Evolutionary conservation across 2,329 filamentous ascomycete genomes (phyloP).

Genomic region (Paradendryphiella salina): DNA sequence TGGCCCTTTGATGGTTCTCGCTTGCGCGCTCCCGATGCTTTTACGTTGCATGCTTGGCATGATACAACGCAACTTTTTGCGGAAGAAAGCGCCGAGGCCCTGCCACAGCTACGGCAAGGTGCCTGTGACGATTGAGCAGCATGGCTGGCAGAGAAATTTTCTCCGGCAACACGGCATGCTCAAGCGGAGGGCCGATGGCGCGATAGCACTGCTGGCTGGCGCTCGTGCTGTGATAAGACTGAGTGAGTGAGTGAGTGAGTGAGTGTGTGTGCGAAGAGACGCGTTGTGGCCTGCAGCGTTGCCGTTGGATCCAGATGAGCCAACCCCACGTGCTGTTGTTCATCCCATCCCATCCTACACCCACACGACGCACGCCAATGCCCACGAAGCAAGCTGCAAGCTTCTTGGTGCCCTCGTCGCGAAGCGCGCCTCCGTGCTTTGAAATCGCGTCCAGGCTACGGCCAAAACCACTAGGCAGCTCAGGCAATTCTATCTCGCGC

Average conservation of each 20-base stretch:
- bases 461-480: too few relatives aligned
- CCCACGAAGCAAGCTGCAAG: background rate
- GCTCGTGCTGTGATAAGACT: too few relatives aligned
- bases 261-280: too few relatives aligned
- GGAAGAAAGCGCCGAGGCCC: constrained; percentile 23
- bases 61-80: constrained; percentile 7
- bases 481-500: too few relatives aligned
- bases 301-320: constrained; percentile 11
- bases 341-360: constrained; percentile 6
- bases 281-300: too few relatives aligned
- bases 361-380: background rate
- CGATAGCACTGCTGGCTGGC: background rate
- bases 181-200: background rate
- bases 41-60: constrained; percentile 28
- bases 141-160: constrained; percentile 15
- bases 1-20: constrained; percentile 5
- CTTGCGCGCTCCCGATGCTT: constrained; percentile 15
- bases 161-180: constrained; percentile 11
- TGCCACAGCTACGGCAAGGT: constrained; percentile 5
- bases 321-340: constrained; percentile 29
- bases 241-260: too few relatives aligned
- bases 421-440: constrained; percentile 1
- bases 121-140: constrained; percentile 2
- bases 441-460: background rate
- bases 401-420: too few relatives aligned